phyloP scores from a whole-genome alignment of 306 rosid species.

The Casuarina equisetifolia region DNA sequence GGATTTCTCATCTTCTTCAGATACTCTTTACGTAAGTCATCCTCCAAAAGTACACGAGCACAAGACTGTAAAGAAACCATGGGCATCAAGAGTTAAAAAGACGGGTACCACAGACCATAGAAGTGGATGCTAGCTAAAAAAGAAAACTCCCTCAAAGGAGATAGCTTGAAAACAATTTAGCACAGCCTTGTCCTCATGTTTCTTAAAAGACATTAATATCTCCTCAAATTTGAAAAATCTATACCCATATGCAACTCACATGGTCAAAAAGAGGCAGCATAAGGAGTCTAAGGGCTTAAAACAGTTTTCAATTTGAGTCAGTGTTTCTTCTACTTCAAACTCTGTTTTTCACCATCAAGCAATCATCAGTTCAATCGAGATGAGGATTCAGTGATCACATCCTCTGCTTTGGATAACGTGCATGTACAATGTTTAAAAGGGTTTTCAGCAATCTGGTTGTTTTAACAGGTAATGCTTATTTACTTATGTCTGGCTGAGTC shows the following conservation, averaged over 20 bases:
- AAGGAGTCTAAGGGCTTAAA: neutral
- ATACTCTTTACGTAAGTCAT: constrained; percentile 32
- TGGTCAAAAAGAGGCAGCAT: neutral
- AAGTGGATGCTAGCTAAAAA: constrained; percentile 6
- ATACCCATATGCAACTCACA: neutral
- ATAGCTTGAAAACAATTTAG: neutral
- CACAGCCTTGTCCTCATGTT: neutral
- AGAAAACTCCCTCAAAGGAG: neutral
- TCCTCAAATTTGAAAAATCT: too few relatives aligned
- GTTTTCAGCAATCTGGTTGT: neutral
- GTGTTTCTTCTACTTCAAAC: neutral
- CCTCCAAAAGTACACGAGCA: constrained; percentile 70
- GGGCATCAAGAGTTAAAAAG: constrained; percentile 17
- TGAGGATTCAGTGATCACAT: neutral
- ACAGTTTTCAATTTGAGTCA: neutral
- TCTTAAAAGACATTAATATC: neutral
- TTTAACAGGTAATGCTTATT: neutral
- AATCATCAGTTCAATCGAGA: neutral
- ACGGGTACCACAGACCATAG: constrained; percentile 19
- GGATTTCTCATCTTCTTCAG: constrained; percentile 71
- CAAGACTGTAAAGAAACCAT: constrained; percentile 57
- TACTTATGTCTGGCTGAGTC: neutral
- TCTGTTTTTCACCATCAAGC: too few relatives aligned
- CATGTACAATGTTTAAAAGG: neutral
- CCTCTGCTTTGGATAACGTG: neutral